phyloP scores from a whole-genome alignment of 1,284 basidiomycete genomes.

The Volvariella volvacea region DNA sequence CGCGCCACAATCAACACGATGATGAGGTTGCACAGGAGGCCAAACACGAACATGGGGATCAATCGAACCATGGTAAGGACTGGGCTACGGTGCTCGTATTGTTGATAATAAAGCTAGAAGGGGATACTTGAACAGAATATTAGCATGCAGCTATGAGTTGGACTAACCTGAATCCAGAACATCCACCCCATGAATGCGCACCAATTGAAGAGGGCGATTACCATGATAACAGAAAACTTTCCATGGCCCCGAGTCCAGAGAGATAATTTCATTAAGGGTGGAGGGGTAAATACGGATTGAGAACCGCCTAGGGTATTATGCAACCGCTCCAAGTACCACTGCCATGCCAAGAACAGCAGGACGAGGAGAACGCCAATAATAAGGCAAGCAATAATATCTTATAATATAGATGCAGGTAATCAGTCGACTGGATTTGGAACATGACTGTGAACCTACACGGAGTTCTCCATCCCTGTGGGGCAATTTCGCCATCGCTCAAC shows the following conservation, averaged over 20 bases:
- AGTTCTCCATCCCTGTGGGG: conserved; percentile 69
- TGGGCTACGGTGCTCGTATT: conserved; percentile 46
- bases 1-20: conserved; percentile 56
- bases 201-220: conserved; percentile 68
- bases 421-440: neutral
- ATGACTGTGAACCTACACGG: conserved; percentile 45
- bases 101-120: conserved; percentile 59
- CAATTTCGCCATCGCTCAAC: conserved; percentile 67
- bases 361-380: conserved; percentile 57
- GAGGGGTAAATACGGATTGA: conserved; percentile 37
- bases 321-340: conserved; percentile 49
- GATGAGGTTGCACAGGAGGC: conserved; percentile 63
- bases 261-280: conserved; percentile 65
- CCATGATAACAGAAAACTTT: conserved; percentile 57
- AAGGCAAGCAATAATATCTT: conserved; percentile 58
- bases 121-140: neutral
- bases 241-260: conserved; percentile 68
- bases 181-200: conserved; percentile 51
- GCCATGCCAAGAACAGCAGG: conserved; percentile 61
- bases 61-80: conserved; percentile 73
- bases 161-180: conserved; percentile 48
- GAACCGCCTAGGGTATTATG: conserved; percentile 22
- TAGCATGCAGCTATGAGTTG: neutral
- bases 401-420: neutral
- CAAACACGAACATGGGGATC: conserved; percentile 70